Evolutionary conservation across 768 basidiomycete species (phyloP).

Genomic region (Daedalea quercina): DNA sequence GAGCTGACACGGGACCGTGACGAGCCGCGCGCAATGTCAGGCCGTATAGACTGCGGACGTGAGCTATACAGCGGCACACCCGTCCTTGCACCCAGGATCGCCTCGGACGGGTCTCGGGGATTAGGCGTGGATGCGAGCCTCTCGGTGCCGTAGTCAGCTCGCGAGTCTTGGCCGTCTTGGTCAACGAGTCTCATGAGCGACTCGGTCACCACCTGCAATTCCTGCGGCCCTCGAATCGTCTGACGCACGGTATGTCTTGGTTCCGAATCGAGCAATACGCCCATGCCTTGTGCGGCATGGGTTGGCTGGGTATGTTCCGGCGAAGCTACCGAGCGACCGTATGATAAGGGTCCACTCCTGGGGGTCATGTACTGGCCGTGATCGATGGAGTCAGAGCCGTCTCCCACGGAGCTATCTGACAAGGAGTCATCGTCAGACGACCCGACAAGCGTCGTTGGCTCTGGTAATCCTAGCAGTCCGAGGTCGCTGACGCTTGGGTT

Average conservation of each 20-base stretch:
- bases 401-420: conserved; percentile 6
- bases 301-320: neutral
- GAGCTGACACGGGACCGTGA: neutral
- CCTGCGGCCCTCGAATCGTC: conserved; percentile 10
- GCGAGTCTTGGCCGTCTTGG: neutral
- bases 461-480: conserved; percentile 6
- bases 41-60: conserved; percentile 1
- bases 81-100: conserved; percentile 8
- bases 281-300: neutral
- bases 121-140: neutral
- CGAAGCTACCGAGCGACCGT: conserved; percentile 1
- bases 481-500: conserved; percentile 10
- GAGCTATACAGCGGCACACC: conserved; percentile 14
- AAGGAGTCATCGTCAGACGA: neutral
- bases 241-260: conserved; percentile 7
- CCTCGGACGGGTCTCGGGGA: conserved; percentile 1
- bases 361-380: conserved; percentile 7
- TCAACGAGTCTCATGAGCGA: conserved; percentile 6
- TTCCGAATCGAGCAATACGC: neutral
- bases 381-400: conserved; percentile 1
- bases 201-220: conserved; percentile 10
- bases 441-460: neutral
- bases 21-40: neutral
- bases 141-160: neutral
- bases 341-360: conserved; percentile 1